These are phyloP conservation scores for Spergularia marina DNA, from an alignment of 148 eudicot species.

Conservation along the genomic window DNA sequence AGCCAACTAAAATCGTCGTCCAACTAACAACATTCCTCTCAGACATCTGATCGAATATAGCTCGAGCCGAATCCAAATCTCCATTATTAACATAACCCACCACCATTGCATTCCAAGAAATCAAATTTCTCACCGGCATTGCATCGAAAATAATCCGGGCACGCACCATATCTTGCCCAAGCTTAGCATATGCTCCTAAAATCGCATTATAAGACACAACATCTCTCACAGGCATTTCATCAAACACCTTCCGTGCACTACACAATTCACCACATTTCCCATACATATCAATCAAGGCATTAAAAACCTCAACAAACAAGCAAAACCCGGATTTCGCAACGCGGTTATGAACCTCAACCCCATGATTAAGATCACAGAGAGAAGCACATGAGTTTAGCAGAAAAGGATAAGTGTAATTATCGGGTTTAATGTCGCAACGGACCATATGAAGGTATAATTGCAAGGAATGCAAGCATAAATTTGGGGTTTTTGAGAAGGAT, in stretches of 20 bases:
- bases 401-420: conserved; percentile 42
- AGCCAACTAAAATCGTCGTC: conserved; percentile 45
- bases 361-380: conserved; percentile 23
- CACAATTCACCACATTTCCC: conserved; percentile 40
- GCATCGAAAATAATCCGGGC: conserved; percentile 38
- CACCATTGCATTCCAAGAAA: conserved; percentile 48
- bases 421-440: conserved; percentile 29
- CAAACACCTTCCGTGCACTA: conserved; percentile 36
- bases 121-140: conserved; percentile 37
- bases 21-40: conserved; percentile 39
- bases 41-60: conserved; percentile 28
- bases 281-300: conserved; percentile 42
- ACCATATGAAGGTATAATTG: conserved; percentile 31
- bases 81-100: conserved; percentile 40
- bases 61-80: conserved; percentile 32
- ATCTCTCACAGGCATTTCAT: conserved; percentile 40
- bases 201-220: conserved; percentile 43
- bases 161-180: conserved; percentile 29
- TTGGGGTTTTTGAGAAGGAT: conserved; percentile 31
- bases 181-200: conserved; percentile 35
- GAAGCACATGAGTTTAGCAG: conserved; percentile 33
- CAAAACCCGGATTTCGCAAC: conserved; percentile 36
- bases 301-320: conserved; percentile 25
- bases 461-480: conserved; percentile 25
- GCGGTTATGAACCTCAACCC: conserved; percentile 31